These are phyloP conservation scores for Cryoendolithus antarcticus DNA, from an alignment of 2,329 filamentous ascomycete genomes.

Conservation along the genomic window DNA sequence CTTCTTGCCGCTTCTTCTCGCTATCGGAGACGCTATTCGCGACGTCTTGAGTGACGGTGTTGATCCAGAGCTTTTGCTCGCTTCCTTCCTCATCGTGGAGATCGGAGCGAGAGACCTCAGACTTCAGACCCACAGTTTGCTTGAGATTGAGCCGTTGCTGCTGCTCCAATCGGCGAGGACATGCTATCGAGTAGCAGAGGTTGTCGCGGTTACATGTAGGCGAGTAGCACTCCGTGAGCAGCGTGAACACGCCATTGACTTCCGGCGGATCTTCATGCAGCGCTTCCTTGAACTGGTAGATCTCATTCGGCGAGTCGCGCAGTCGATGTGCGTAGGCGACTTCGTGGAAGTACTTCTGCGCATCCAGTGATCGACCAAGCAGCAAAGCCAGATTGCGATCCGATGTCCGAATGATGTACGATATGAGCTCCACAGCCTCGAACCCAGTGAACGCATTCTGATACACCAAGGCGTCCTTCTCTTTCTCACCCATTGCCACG, in stretches of 20 bases:
- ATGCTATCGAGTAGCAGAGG: conserved; percentile 95
- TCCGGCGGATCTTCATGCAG: conserved; percentile 73
- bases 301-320: conserved; percentile 83
- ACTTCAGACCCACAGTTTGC: conserved; percentile 73
- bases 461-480: conserved; percentile 94
- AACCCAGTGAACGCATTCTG: conserved; percentile 94
- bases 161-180: conserved; percentile 83
- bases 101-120: conserved; percentile 56
- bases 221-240: conserved; percentile 94
- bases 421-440: conserved; percentile 89
- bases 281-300: conserved; percentile 93
- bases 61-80: conserved; percentile 98
- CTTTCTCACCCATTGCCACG: conserved; percentile 74
- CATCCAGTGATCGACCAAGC: conserved; percentile 81
- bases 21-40: conserved; percentile 78
- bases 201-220: conserved; percentile 93
- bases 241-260: conserved; percentile 92
- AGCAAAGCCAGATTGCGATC: conserved; percentile 89
- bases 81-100: conserved; percentile 74
- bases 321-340: conserved; percentile 94
- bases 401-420: conserved; percentile 93
- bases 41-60: conserved; percentile 89
- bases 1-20: conserved; percentile 95
- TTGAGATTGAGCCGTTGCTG: conserved; percentile 90
- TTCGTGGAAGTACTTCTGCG: conserved; percentile 98